These are phyloP conservation scores for Magnaporthiopsis incrustans DNA, from an alignment of 2,329 filamentous ascomycete genomes.

Conservation along the genomic window DNA sequence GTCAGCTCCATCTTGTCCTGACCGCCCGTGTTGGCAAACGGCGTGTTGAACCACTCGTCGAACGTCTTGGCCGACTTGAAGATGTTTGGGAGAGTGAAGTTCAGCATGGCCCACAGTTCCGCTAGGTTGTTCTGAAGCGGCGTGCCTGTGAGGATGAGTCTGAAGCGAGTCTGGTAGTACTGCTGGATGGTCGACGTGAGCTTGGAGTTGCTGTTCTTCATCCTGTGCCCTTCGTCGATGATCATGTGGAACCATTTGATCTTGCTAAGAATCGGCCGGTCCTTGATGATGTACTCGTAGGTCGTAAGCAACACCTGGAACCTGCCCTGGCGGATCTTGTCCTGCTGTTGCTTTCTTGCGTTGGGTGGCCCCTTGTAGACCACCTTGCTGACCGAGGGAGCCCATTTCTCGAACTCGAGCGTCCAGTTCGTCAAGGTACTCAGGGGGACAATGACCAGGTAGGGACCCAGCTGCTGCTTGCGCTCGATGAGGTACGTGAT, in stretches of 20 bases:
- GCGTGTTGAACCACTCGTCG: conserved; percentile 99
- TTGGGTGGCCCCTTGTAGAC: conserved; percentile 96
- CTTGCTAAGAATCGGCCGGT: conserved; percentile 88
- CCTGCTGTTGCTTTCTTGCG: conserved; percentile 79
- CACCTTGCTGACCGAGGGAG: conserved; percentile 74
- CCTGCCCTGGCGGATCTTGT: conserved; percentile 85
- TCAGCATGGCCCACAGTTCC: conserved; percentile 95
- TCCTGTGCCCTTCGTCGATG: conserved; percentile 97
- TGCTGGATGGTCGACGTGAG: conserved; percentile 88
- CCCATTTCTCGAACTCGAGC: conserved; percentile 98
- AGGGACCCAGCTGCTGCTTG: conserved; percentile 87
- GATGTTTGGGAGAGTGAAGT: conserved; percentile 95
- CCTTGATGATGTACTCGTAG: conserved; percentile 99
- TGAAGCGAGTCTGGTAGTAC: conserved; percentile 92
- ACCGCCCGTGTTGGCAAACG: conserved; percentile 94
- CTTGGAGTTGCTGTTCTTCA: conserved; percentile 98
- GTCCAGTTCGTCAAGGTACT: conserved; percentile 99
- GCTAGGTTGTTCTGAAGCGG: conserved; percentile 94
- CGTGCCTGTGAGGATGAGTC: conserved; percentile 94
- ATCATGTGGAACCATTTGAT: conserved; percentile 99
- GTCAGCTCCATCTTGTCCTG: conserved; percentile 98
- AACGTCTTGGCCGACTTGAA: conserved; percentile 99
- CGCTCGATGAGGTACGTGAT: conserved; percentile 95
- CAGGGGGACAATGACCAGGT: conserved; percentile 91
- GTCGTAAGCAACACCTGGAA: conserved; percentile 97